These are phyloP conservation scores for Ophiostoma piceae DNA, from an alignment of 2,329 filamentous ascomycete species.

Conservation along the genomic window DNA sequence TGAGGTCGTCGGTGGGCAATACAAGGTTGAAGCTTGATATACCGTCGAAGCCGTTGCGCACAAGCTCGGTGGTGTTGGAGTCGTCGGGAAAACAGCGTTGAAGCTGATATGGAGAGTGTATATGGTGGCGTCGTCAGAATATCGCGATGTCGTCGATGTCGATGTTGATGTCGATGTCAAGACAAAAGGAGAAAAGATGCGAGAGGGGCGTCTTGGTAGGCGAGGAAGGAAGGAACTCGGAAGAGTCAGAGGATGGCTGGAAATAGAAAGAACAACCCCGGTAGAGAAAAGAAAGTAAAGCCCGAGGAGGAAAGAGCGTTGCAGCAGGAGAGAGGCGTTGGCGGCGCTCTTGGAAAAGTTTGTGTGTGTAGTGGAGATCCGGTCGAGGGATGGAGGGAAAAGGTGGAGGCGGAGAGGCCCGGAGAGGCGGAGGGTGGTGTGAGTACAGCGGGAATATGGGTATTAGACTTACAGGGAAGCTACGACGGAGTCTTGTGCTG, in stretches of 20 bases:
- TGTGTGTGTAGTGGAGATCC: conserved; percentile 21
- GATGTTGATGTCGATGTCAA: background rate
- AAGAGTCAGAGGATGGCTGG: background rate
- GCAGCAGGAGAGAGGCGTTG: background rate
- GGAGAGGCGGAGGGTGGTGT: conserved; percentile 24
- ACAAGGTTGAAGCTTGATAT: background rate
- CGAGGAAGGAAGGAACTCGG: background rate
- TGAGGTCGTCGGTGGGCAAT: conserved; percentile 5
- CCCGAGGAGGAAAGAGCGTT: conserved; percentile 14
- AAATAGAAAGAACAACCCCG: conserved; percentile 21
- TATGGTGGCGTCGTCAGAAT: background rate
- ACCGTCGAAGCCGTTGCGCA: background rate
- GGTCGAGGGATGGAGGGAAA: conserved; percentile 13
- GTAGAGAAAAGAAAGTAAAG: conserved; percentile 9
- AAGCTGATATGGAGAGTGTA: background rate
- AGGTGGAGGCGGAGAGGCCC: conserved; percentile 26
- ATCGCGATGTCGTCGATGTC: background rate
- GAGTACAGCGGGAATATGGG: conserved; percentile 4
- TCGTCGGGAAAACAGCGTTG: conserved; percentile 3
- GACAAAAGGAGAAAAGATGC: background rate
- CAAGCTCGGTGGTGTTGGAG: background rate
- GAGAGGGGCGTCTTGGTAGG: background rate
- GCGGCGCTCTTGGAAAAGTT: conserved; percentile 13
- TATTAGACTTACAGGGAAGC: background rate
- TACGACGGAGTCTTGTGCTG: conserved; percentile 11